A percentile compares a stretch with the other conserved stretches of the same genome.
phyloP scores from a whole-genome alignment of 2,329 filamentous ascomycete species.

The Nemania sp. region DNA sequence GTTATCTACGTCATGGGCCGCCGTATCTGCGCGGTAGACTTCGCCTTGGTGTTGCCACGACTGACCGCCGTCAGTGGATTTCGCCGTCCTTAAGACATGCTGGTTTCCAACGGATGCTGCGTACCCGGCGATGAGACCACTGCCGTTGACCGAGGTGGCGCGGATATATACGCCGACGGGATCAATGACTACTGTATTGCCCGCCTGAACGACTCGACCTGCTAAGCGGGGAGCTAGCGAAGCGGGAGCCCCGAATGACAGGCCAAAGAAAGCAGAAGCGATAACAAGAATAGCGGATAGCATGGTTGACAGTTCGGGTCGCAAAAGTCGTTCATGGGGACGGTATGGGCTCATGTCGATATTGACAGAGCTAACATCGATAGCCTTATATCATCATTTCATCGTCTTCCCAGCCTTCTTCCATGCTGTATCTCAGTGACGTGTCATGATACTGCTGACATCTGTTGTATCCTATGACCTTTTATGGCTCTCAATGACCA shows the following conservation, averaged over 20 bases:
- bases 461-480: constrained; percentile 16
- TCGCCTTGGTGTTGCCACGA: constrained; percentile 39
- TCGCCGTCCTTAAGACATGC: constrained; percentile 34
- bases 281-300: neutral
- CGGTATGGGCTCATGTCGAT: neutral
- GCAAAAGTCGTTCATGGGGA: neutral
- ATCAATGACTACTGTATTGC: constrained; percentile 35
- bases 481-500: constrained; percentile 13
- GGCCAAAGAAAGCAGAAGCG: neutral
- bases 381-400: constrained; percentile 16
- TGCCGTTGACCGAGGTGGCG: constrained; percentile 36
- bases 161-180: constrained; percentile 38
- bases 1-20: constrained; percentile 41
- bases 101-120: constrained; percentile 31
- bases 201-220: constrained; percentile 32
- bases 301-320: constrained; percentile 8
- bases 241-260: constrained; percentile 6
- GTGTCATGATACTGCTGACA: constrained; percentile 7
- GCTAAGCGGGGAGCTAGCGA: constrained; percentile 24
- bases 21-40: constrained; percentile 32
- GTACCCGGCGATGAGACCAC: constrained; percentile 40
- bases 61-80: constrained; percentile 36
- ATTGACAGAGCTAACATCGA: neutral
- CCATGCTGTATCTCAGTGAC: neutral
- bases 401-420: neutral